phyloP scores from a whole-genome alignment of 768 basidiomycete genomes.

The Boletus speciosus region DNA sequence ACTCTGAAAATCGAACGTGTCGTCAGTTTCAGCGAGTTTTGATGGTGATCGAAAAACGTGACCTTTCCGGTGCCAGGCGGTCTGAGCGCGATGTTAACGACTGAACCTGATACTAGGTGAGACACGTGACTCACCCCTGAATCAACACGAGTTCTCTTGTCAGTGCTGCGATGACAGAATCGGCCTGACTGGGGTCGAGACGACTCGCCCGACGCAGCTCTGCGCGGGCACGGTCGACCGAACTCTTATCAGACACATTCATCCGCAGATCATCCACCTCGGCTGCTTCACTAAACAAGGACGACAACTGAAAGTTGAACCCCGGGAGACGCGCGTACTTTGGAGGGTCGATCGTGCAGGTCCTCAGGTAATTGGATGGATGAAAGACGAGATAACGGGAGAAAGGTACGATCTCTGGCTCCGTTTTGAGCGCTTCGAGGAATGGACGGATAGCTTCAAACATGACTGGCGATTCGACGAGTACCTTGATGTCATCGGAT shows the following conservation, averaged over 20 bases:
- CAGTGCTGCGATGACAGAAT: constrained; percentile 61
- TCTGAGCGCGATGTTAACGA: constrained; percentile 30
- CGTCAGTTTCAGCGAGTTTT: background rate
- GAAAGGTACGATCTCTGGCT: constrained; percentile 59
- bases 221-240: constrained; percentile 45
- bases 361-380: constrained; percentile 33
- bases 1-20: constrained; percentile 36
- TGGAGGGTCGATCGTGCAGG: constrained; percentile 45
- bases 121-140: constrained; percentile 52
- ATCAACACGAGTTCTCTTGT: constrained; percentile 62
- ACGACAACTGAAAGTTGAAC: constrained; percentile 55
- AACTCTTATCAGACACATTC: constrained; percentile 37
- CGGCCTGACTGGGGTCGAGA: constrained; percentile 68
- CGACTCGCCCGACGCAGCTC: constrained; percentile 46
- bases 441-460: constrained; percentile 68
- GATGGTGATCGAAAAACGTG: background rate
- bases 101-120: background rate
- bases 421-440: constrained; percentile 54
- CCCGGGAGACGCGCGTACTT: constrained; percentile 50
- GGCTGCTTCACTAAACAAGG: constrained; percentile 44
- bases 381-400: constrained; percentile 47
- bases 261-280: constrained; percentile 41
- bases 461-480: constrained; percentile 64
- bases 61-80: constrained; percentile 82
- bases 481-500: constrained; percentile 28